These are phyloP conservation scores for Lagenidium giganteum DNA, from an alignment of 352 stramenopile species.

Conservation along the genomic window DNA sequence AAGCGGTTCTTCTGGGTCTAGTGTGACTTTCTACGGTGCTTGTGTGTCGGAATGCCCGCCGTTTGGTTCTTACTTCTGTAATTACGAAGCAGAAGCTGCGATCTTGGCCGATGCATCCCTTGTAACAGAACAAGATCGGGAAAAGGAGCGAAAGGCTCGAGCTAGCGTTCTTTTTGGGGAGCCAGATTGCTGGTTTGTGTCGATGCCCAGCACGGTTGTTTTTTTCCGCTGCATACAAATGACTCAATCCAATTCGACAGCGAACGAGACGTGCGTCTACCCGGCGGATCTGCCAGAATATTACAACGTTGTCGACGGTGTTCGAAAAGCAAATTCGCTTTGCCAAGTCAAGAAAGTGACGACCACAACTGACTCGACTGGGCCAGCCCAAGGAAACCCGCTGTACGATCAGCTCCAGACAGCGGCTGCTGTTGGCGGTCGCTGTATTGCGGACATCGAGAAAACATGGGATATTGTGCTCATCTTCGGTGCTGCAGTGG, in stretches of 20 bases:
- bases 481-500: conserved; percentile 33
- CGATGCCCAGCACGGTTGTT: conserved; percentile 51
- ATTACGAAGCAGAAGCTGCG: conserved; percentile 60
- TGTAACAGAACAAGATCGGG: conserved; percentile 31
- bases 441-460: conserved; percentile 66
- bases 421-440: conserved; percentile 31
- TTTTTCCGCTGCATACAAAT: conserved; percentile 82
- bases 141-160: conserved; percentile 35
- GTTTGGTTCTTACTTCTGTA: conserved; percentile 56
- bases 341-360: conserved; percentile 72
- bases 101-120: conserved; percentile 35
- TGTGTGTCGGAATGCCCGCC: conserved; percentile 56
- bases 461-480: conserved; percentile 54
- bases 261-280: conserved; percentile 62
- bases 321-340: conserved; percentile 47
- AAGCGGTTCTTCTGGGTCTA: conserved; percentile 25
- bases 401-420: conserved; percentile 71
- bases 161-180: conserved; percentile 30
- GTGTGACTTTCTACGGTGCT: conserved; percentile 67
- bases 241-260: conserved; percentile 50
- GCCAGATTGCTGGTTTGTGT: conserved; percentile 60
- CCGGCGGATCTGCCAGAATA: conserved; percentile 62
- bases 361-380: conserved; percentile 43
- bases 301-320: conserved; percentile 47
- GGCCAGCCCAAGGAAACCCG: conserved; percentile 60